Conservation (phyloP, 2,329 filamentous ascomycete genomes). For the Penicillium sp. region DNA sequence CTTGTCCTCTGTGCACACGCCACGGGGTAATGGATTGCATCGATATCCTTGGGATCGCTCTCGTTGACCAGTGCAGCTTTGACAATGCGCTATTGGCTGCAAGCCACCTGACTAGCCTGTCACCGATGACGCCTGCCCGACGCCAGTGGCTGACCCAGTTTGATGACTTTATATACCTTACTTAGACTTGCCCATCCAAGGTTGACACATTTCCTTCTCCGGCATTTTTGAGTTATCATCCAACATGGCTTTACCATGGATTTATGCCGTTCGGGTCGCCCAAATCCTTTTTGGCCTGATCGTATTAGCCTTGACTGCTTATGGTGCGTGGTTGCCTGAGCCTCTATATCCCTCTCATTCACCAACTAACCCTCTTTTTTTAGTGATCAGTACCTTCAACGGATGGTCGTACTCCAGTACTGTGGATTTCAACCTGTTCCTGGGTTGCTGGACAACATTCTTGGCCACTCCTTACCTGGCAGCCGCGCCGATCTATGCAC, state of each 20-base stretch:
- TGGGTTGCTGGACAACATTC: slow-evolving; percentile 72
- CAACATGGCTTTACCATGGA: slow-evolving; percentile 28
- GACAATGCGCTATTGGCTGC: slow-evolving; percentile 2
- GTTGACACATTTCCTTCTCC: background rate
- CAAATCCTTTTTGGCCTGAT: slow-evolving; percentile 71
- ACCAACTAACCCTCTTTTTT: background rate
- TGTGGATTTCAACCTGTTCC: slow-evolving; percentile 79
- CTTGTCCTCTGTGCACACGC: no score
- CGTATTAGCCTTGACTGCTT: slow-evolving; percentile 72
- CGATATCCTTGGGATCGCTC: no score
- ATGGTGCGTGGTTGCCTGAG: slow-evolving; percentile 55
- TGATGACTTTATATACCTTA: background rate
- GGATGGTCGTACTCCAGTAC: slow-evolving; percentile 55
- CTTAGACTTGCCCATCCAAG: background rate
- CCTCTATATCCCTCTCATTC: background rate
- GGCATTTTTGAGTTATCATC: background rate
- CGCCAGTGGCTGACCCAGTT: slow-evolving; percentile 19
- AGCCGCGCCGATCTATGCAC: slow-evolving; percentile 64
- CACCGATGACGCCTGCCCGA: slow-evolving; percentile 23
- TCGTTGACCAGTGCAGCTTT: no score
- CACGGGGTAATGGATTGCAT: no score
- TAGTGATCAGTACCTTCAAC: slow-evolving; percentile 58
- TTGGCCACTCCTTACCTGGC: slow-evolving; percentile 68
- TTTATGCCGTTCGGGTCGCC: slow-evolving; percentile 61
- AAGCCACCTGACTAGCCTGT: slow-evolving; percentile 12